Conservation (phyloP, 2,329 filamentous ascomycete genomes). For the Aspergillus viridinutans region DNA sequence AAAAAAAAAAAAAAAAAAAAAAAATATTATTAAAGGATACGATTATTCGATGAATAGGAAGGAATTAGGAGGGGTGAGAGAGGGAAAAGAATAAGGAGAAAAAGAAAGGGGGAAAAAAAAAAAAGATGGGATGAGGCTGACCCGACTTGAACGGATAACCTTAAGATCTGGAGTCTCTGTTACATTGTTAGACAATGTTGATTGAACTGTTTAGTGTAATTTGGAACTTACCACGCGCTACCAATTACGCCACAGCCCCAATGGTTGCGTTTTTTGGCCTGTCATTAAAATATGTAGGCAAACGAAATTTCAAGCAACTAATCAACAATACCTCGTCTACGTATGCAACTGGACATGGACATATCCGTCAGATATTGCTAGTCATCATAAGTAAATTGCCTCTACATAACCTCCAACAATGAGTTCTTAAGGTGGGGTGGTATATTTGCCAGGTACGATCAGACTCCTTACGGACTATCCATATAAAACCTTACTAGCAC, state of each 20-base stretch:
- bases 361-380: neutral
- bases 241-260: neutral
- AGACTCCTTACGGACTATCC: neutral
- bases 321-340: neutral
- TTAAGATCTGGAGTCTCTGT: neutral
- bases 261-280: neutral
- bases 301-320: neutral
- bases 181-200: neutral
- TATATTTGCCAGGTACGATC: neutral
- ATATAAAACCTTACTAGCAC: neutral
- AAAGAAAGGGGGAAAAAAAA: neutral
- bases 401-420: neutral
- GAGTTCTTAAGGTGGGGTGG: neutral
- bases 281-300: neutral
- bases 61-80: neutral
- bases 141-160: neutral
- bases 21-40: neutral
- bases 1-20: neutral
- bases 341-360: neutral
- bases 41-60: neutral
- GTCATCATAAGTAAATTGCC: neutral
- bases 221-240: neutral
- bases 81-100: neutral
- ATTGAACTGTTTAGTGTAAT: neutral
- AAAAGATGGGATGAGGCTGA: neutral